Conservation (phyloP, 1,139 yeast genomes). For the Pichia sp. region DNA sequence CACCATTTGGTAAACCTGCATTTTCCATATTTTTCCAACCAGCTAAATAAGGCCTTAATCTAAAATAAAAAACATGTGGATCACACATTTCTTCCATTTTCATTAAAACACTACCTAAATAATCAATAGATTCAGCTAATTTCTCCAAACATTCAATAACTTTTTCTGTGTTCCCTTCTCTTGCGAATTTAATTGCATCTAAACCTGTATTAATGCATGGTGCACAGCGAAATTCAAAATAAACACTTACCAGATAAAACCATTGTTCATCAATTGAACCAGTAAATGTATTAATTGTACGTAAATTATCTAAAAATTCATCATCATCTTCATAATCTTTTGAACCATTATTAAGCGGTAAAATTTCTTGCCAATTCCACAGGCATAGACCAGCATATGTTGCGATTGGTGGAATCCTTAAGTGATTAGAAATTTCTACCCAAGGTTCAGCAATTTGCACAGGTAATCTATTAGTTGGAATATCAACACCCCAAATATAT, state of each 20-base stretch:
- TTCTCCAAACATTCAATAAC: constrained; percentile 48
- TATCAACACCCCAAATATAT: constrained; percentile 72
- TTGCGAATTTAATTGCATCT: constrained; percentile 53
- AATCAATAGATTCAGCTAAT: constrained; percentile 72
- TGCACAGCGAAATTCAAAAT: constrained; percentile 79
- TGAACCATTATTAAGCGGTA: constrained; percentile 37
- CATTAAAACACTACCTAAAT: constrained; percentile 67
- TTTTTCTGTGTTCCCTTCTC: constrained; percentile 35
- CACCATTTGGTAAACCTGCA: constrained; percentile 73
- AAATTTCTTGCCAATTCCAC: constrained; percentile 74
- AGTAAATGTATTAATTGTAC: constrained; percentile 79
- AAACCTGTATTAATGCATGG: constrained; percentile 54
- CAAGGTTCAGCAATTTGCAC: constrained; percentile 65
- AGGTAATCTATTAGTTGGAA: constrained; percentile 65
- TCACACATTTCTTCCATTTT: constrained; percentile 93
- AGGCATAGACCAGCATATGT: constrained; percentile 83
- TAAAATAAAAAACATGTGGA: constrained; percentile 82
- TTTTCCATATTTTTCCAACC: constrained; percentile 94
- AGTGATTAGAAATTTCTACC: constrained; percentile 46
- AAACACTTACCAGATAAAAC: constrained; percentile 87
- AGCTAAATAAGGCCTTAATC: constrained; percentile 83
- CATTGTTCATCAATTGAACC: constrained; percentile 90
- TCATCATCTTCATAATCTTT: constrained; percentile 28
- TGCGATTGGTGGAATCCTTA: constrained; percentile 79
- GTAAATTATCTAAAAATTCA: constrained; percentile 56